These are phyloP conservation scores for Encephalitozoon cuniculi DNA, from an alignment of 371 early-diverging fungal genomes.

Conservation along the genomic window DNA sequence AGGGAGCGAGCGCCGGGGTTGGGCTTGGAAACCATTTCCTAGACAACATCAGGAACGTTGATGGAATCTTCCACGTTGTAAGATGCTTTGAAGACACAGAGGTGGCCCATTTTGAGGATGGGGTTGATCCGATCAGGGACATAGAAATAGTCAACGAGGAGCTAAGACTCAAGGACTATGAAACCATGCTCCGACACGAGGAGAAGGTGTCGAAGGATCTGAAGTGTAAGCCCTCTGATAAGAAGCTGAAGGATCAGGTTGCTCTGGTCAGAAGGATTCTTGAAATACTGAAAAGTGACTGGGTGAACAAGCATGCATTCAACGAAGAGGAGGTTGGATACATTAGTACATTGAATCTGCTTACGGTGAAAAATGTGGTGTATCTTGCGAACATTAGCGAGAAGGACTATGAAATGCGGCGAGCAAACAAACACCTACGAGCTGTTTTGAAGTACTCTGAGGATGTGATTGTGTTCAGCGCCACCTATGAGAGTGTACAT, in stretches of 20 bases:
- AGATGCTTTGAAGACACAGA: conserved; percentile 80
- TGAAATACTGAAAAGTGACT: conserved; percentile 71
- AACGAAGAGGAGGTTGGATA: conserved; percentile 67
- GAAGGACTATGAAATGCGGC: conserved; percentile 73
- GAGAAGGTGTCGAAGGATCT: conserved; percentile 48
- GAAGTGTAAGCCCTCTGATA: conserved; percentile 43
- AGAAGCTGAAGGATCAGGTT: conserved; percentile 51
- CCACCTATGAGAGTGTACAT: conserved; percentile 29
- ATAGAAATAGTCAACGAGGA: conserved; percentile 87
- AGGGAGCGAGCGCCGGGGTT: conserved; percentile 76
- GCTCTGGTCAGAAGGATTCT: conserved; percentile 66
- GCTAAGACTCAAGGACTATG: conserved; percentile 82
- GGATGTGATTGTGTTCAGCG: conserved; percentile 50
- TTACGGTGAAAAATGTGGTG: conserved; percentile 92
- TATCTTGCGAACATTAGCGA: conserved; percentile 85
- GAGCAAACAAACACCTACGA: conserved; percentile 66
- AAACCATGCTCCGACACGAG: conserved; percentile 66
- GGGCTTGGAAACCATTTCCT: conserved; percentile 96
- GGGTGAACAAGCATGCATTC: conserved; percentile 76
- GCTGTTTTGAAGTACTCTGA: conserved; percentile 44
- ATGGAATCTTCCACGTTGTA: conserved; percentile 94
- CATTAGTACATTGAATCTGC: conserved; percentile 75
- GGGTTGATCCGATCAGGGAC: conserved; percentile 83
- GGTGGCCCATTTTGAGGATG: conserved; percentile 85
- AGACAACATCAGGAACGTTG: conserved; percentile 84